phyloP scores from a whole-genome alignment of 202 grass and related monocot species.

The Setaria italica region DNA sequence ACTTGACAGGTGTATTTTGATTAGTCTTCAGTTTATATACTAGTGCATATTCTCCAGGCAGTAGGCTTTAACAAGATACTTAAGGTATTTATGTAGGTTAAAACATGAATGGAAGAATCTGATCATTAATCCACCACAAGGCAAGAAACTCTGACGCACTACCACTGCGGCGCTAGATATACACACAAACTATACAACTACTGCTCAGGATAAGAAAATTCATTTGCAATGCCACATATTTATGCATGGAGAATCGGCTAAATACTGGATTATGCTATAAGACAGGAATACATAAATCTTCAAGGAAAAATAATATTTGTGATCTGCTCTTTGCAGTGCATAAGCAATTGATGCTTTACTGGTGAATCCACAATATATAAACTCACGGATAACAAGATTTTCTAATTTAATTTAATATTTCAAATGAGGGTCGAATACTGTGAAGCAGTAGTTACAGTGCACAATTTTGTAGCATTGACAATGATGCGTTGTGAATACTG shows the following conservation, averaged over 20 bases:
- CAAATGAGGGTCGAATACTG: neutral
- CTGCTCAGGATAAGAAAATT: neutral
- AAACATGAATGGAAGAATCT: neutral
- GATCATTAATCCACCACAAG: neutral
- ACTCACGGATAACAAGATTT: neutral
- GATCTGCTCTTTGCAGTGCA: neutral
- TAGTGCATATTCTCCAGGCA: neutral
- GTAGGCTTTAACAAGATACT: neutral
- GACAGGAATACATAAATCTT: neutral
- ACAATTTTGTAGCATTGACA: neutral
- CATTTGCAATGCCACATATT: neutral
- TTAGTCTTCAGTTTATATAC: neutral
- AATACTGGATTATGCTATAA: neutral
- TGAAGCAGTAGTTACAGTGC: neutral
- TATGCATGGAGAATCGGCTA: neutral
- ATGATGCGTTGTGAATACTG: neutral
- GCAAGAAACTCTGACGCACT: conserved; percentile 1
- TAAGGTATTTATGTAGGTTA: neutral
- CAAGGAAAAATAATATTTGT: neutral
- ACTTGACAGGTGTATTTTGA: neutral
- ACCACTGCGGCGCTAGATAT: neutral
- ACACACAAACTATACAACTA: neutral
- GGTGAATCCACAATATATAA: neutral
- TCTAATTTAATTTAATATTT: neutral
- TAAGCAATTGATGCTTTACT: neutral